Conservation (phyloP, 202 grass and related monocot genomes). For the Eragrostis tef region DNA sequence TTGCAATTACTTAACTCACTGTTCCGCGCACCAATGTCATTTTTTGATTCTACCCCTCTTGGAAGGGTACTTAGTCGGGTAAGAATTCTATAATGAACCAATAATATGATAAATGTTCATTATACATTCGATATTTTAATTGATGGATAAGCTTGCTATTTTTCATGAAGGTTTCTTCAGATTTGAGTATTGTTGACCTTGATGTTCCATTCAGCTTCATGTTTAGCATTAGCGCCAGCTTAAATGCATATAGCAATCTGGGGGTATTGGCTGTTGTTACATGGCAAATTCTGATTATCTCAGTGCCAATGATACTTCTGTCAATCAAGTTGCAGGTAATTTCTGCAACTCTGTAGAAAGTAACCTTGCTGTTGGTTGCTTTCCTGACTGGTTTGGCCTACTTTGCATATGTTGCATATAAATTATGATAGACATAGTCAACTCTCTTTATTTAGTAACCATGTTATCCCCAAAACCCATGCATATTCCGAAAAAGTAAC, state of each 20-base stretch:
- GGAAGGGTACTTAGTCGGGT: constrained; percentile 90
- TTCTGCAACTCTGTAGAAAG: not conserved
- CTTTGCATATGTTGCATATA: no score
- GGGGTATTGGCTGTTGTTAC: constrained; percentile 85
- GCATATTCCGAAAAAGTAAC: no score
- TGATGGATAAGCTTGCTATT: constrained; percentile 15
- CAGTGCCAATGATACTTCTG: constrained; percentile 70
- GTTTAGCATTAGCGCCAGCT: constrained; percentile 57
- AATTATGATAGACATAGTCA: no score
- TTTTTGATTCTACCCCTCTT: constrained; percentile 92
- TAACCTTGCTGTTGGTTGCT: no score
- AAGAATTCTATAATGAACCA: constrained; percentile 37
- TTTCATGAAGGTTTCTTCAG: constrained; percentile 72
- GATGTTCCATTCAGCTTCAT: constrained; percentile 84
- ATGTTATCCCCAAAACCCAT: no score
- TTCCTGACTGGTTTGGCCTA: no score
- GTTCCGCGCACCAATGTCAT: constrained; percentile 80
- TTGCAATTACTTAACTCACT: constrained; percentile 69
- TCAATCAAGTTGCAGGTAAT: constrained; percentile 78
- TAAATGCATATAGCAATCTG: constrained; percentile 79
- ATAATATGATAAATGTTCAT: not conserved
- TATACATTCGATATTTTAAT: not conserved
- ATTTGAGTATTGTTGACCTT: constrained; percentile 87
- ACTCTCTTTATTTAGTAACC: no score
- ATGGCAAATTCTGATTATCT: constrained; percentile 85